A percentile compares a stretch with the other conserved stretches of the same genome.
These are phyloP conservation scores for Ophiostoma piceae DNA, from an alignment of 2,329 filamentous ascomycete species.

Conservation along the genomic window DNA sequence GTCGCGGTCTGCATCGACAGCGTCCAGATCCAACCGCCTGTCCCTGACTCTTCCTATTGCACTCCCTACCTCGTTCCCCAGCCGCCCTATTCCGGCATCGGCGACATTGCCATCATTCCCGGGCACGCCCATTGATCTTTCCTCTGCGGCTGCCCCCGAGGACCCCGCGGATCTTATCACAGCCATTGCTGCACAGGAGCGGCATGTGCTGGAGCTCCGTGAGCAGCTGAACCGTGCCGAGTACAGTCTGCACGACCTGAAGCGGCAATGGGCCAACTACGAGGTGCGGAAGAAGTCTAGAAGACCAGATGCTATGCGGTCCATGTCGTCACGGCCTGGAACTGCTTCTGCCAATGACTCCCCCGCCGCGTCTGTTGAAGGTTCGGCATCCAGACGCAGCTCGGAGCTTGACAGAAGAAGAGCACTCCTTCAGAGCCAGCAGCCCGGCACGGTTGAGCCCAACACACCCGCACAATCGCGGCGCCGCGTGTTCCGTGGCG, in stretches of 20 bases:
- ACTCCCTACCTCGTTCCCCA: constrained; percentile 47
- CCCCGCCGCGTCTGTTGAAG: constrained; percentile 14
- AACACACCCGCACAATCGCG: constrained; percentile 37
- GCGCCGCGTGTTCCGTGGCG: constrained; percentile 64
- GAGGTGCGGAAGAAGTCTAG: constrained; percentile 73
- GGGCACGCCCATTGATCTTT: constrained; percentile 45
- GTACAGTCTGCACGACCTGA: constrained; percentile 66
- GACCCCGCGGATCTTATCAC: constrained; percentile 70
- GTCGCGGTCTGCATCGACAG: constrained; percentile 48
- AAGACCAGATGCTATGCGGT: constrained; percentile 54
- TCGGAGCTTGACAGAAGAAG: constrained; percentile 69
- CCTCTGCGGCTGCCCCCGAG: constrained; percentile 42
- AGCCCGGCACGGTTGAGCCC: constrained; percentile 30
- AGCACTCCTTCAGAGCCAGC: constrained; percentile 47
- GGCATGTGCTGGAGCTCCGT: constrained; percentile 80
- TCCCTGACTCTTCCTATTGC: constrained; percentile 60
- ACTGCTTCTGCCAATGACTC: constrained; percentile 15
- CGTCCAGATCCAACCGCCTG: constrained; percentile 53
- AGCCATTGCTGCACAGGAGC: constrained; percentile 85
- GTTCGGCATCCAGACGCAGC: constrained; percentile 38
- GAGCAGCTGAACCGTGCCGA: constrained; percentile 88
- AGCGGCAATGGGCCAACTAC: constrained; percentile 74
- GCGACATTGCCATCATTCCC: constrained; percentile 42
- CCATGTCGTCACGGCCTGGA: constrained; percentile 31
- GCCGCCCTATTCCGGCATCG: constrained; percentile 47